phyloP scores from a whole-genome alignment of 306 rosid genomes.

The Castanospermum australe region DNA sequence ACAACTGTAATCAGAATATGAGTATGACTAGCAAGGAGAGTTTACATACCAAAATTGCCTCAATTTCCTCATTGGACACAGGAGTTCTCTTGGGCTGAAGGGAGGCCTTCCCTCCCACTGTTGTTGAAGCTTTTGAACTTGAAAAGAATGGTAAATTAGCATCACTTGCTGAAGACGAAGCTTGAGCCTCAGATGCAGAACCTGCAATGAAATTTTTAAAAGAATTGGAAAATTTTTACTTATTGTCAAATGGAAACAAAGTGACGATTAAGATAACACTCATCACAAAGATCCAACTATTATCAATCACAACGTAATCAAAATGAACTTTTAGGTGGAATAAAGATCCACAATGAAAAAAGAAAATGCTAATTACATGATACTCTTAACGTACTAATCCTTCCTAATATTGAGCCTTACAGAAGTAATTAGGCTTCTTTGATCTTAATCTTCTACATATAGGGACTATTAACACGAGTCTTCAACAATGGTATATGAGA shows the following conservation, averaged over 20 bases:
- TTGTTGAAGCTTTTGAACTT: conserved; percentile 42
- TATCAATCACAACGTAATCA: not conserved
- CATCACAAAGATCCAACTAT: not conserved
- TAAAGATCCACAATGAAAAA: not conserved
- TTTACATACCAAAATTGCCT: conserved; percentile 80
- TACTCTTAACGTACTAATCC: not conserved
- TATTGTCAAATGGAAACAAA: not conserved
- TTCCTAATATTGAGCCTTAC: not conserved
- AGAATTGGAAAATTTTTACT: not conserved
- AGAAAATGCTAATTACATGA: not conserved
- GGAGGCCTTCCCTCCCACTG: conserved; percentile 89
- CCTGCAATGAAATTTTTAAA: conserved; percentile 41
- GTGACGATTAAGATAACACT: not conserved
- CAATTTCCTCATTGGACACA: conserved; percentile 80
- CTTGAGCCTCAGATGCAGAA: conserved; percentile 50
- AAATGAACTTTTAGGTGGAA: not conserved
- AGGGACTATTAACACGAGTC: not conserved
- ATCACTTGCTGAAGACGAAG: conserved; percentile 36
- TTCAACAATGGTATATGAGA: not conserved
- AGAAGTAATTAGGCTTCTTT: not conserved
- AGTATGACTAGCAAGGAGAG: conserved; percentile 13
- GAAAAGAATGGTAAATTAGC: conserved; percentile 50
- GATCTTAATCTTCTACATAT: not conserved
- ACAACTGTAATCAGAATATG: not conserved
- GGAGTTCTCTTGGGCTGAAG: conserved; percentile 93